A percentile compares a stretch with the other conserved stretches of the same genome.
These are phyloP conservation scores for Trichophyton mentagrophytes DNA, from an alignment of 2,329 filamentous ascomycete genomes.

Conservation along the genomic window DNA sequence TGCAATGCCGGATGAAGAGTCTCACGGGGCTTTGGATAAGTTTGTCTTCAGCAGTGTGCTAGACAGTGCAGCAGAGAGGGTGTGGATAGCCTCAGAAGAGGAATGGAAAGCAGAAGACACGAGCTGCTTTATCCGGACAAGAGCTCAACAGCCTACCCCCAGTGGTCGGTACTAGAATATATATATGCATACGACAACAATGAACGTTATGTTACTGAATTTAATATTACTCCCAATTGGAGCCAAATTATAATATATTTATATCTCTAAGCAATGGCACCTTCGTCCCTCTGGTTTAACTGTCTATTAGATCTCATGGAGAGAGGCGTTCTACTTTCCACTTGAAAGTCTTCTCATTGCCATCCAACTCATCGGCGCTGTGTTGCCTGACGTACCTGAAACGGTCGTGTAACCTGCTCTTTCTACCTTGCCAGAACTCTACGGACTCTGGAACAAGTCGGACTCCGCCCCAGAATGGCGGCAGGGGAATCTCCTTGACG, in stretches of 20 bases:
- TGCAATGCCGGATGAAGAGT: no score
- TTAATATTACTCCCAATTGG: no score
- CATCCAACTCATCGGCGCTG: constrained; percentile 40
- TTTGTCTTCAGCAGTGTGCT: no score
- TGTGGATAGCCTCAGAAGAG: no score
- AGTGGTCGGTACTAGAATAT: no score
- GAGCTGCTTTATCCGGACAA: no score
- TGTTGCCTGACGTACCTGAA: constrained; percentile 65
- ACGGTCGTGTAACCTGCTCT: constrained; percentile 83
- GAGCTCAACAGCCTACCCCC: no score
- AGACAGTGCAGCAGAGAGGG: no score
- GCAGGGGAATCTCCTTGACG: constrained; percentile 69
- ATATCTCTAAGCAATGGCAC: background rate
- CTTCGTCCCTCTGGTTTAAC: background rate
- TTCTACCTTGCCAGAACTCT: constrained; percentile 92
- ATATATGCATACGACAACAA: no score
- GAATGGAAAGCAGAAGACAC: no score
- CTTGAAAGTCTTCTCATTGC: constrained; percentile 31
- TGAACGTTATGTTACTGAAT: no score
- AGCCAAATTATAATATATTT: background rate
- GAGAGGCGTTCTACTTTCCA: constrained; percentile 32
- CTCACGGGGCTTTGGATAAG: no score
- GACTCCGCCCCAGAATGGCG: constrained; percentile 88
- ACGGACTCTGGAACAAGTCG: constrained; percentile 72
- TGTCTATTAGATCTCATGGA: constrained; percentile 18